Percentiles rank a stretch among this genome's conserved stretches.
Conservation (phyloP, 139 green algal species). For the Penium margaritaceum region DNA sequence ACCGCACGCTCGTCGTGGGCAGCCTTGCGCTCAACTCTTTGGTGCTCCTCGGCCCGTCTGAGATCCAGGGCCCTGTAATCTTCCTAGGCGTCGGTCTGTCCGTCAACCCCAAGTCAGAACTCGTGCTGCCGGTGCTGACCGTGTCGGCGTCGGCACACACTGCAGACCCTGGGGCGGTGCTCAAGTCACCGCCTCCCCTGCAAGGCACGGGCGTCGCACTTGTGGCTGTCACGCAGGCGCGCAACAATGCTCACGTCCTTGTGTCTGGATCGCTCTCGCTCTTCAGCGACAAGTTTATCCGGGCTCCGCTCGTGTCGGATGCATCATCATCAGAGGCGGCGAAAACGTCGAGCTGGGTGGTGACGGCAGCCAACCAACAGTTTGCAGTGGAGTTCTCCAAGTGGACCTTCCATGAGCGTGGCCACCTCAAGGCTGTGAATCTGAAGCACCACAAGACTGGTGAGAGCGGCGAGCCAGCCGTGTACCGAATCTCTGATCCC, state of each 20-base stretch:
- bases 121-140: constrained; percentile 42
- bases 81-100: constrained; percentile 31
- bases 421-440: constrained; percentile 57
- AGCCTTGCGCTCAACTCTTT: constrained; percentile 26
- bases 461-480: constrained; percentile 35
- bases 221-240: constrained; percentile 60
- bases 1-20: constrained; percentile 35
- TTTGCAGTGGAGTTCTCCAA: constrained; percentile 58
- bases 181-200: constrained; percentile 39
- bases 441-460: constrained; percentile 34
- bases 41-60: constrained; percentile 13
- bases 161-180: neutral
- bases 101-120: constrained; percentile 22
- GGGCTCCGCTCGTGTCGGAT: too few relatives aligned
- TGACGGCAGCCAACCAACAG: constrained; percentile 58
- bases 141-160: constrained; percentile 31
- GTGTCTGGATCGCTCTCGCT: constrained; percentile 74
- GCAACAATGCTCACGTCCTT: constrained; percentile 77
- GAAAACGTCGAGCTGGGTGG: neutral
- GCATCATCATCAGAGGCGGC: too few relatives aligned
- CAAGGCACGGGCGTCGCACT: constrained; percentile 51
- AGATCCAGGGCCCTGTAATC: constrained; percentile 29
- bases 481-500: constrained; percentile 62
- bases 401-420: constrained; percentile 72
- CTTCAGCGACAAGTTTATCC: constrained; percentile 59